Base-by-base conservation (phyloP, 2,329 filamentous ascomycete genomes). In the Reticulascus tulasneorum region DNA sequence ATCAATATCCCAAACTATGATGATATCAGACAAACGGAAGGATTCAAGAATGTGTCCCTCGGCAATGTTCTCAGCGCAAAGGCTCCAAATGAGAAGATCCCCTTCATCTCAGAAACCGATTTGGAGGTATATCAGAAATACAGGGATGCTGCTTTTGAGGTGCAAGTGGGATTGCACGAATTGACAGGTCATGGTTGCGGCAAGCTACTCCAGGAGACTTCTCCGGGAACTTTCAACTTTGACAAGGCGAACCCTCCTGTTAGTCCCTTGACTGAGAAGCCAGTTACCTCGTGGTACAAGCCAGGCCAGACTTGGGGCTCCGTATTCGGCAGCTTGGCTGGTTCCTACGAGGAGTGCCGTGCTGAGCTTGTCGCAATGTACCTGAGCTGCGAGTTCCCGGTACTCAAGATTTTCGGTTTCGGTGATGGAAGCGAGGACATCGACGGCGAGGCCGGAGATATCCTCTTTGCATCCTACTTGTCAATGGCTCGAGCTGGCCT, bases 291-390 rank as follows among this genome's bases (percentile, higher is more conserved):
- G 2, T 96, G 85, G 82, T 97, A 97, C 69, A 94, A 93, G 63
- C 88, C 88, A 3, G 89, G 89, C 4, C 87, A 96, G 62, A 97
- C 91, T 0, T 97, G 90, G 90, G 86, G 87, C 37, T 88, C 83
- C 6, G 87, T 95, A 0, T 97, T 97, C 54, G 89, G 90, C 18
- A 79, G 85, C 42, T 79, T 94, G 46, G 88, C 90, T 23, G 87
- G 84, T 4, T 86, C 83, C 12, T 96, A 95, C 54, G 91, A 97
- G 63, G 91, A 97, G 62, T 97, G 91, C 59, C 82, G 91, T 37
- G 91, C 91, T 5, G 91, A 97, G 59, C 85, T 89, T 51, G 90
- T 96, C 9, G 91, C 90, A 33, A 95, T 96, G 89, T 82, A 81
- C 26, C 71, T 97, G 36, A 79, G 82, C 54, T 94, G 90, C 62